phyloP scores from a whole-genome alignment of 305 asterid genomes.

The Fraxinus paxiana region DNA sequence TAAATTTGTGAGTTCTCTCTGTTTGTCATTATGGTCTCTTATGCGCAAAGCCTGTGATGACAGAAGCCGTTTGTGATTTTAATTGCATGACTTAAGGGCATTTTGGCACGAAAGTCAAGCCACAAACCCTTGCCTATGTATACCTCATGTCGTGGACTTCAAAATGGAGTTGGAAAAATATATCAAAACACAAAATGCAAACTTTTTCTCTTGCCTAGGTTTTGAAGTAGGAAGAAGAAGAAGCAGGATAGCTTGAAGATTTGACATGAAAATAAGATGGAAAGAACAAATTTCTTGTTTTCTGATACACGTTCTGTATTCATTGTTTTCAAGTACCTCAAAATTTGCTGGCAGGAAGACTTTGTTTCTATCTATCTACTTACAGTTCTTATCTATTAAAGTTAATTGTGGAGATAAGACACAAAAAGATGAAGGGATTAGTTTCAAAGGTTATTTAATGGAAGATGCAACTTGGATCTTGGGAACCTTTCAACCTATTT shows the following conservation, averaged over 20 bases:
- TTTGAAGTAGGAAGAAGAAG: neutral
- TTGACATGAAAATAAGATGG: slow-evolving; percentile 1
- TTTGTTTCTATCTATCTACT: slow-evolving; percentile 2
- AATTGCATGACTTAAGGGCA: neutral
- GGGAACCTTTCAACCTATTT: neutral
- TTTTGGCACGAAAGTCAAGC: neutral
- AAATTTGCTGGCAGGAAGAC: neutral
- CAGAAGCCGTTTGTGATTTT: neutral
- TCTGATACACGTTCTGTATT: slow-evolving; percentile 4
- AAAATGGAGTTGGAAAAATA: neutral
- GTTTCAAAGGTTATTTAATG: neutral
- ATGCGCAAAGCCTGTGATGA: neutral
- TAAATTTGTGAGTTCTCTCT: slow-evolving; percentile 15
- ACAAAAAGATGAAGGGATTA: neutral
- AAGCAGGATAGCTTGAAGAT: neutral
- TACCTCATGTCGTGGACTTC: neutral
- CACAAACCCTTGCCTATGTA: neutral
- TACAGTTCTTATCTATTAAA: neutral
- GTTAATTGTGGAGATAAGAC: neutral
- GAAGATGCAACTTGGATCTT: neutral
- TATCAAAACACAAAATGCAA: neutral
- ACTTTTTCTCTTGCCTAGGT: neutral
- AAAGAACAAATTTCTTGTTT: neutral
- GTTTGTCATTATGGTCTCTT: slow-evolving; percentile 14
- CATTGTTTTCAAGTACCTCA: slow-evolving; percentile 5